Conservation (phyloP, 2,329 filamentous ascomycete species). For the Colletotrichum noveboracense region DNA sequence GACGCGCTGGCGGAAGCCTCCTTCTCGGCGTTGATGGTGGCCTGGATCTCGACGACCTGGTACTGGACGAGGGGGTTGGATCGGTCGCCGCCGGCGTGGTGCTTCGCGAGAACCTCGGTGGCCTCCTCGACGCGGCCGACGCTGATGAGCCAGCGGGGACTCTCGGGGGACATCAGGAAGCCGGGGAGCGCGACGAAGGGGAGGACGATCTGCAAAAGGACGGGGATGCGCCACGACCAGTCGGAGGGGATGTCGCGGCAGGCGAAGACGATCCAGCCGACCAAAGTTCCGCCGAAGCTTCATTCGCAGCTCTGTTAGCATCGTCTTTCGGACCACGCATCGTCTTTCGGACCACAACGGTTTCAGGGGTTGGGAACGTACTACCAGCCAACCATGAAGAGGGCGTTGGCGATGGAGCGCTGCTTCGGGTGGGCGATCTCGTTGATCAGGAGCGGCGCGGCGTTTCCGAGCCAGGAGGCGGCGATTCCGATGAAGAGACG, state of each 20-base stretch:
- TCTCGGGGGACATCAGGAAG: conserved; percentile 33
- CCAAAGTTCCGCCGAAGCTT: conserved; percentile 37
- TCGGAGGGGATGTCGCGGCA: conserved; percentile 1
- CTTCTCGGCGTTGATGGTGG: conserved; percentile 24
- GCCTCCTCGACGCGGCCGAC: conserved; percentile 33
- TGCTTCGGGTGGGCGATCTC: conserved; percentile 39
- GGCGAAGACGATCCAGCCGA: conserved; percentile 33
- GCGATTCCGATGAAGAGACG: conserved; percentile 39
- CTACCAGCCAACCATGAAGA: conserved; percentile 3
- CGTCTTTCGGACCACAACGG: not conserved
- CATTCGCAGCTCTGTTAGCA: rapidly evolving
- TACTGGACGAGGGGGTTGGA: conserved; percentile 41
- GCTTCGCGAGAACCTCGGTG: conserved; percentile 39
- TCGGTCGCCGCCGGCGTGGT: conserved; percentile 46
- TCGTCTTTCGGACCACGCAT: not conserved
- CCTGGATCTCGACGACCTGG: conserved; percentile 28
- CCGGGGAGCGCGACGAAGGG: conserved; percentile 37
- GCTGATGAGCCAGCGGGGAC: conserved; percentile 33
- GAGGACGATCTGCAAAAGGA: conserved; percentile 49
- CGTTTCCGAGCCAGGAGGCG: conserved; percentile 29
- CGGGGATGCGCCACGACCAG: conserved; percentile 17
- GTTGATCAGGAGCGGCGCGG: conserved; percentile 36
- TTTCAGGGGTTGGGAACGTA: conserved; percentile 18
- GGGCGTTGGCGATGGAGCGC: conserved; percentile 11
- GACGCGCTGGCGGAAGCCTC: conserved; percentile 9